These are phyloP conservation scores for Solanum corneliomulleri DNA, from an alignment of 257 asterid genomes.

Conservation along the genomic window DNA sequence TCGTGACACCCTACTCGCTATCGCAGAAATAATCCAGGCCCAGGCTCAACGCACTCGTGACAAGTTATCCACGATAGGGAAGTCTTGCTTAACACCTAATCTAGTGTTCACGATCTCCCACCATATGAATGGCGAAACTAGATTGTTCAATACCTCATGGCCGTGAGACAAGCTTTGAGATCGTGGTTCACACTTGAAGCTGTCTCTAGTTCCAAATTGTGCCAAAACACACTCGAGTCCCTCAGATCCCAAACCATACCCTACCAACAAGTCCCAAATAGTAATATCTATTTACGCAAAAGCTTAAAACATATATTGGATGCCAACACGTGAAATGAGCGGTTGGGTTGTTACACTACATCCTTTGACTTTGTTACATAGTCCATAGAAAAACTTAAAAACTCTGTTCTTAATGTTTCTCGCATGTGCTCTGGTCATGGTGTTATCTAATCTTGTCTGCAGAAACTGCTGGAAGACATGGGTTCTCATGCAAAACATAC, in stretches of 20 bases:
- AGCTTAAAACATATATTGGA: neutral
- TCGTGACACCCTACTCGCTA: neutral
- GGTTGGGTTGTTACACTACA: neutral
- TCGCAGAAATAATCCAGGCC: neutral
- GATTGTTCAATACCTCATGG: neutral
- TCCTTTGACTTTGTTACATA: neutral
- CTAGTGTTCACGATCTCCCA: neutral
- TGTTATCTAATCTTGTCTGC: neutral
- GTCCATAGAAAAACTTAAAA: neutral
- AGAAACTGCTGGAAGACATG: slow-evolving; percentile 52
- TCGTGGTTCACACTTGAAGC: neutral
- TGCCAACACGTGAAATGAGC: neutral
- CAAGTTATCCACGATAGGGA: neutral
- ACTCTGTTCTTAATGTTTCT: neutral
- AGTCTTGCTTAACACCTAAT: neutral
- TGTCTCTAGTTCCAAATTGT: neutral
- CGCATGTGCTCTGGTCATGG: neutral
- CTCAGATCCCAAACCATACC: neutral
- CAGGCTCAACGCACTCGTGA: neutral
- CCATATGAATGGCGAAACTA: neutral
- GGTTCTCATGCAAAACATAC: slow-evolving; percentile 16
- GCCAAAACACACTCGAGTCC: neutral
- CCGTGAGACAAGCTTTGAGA: neutral
- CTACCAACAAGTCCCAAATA: neutral
- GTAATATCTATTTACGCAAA: neutral